These are phyloP conservation scores for Metschnikowia chrysomelidarum DNA, from an alignment of 805 yeast species.

Conservation along the genomic window DNA sequence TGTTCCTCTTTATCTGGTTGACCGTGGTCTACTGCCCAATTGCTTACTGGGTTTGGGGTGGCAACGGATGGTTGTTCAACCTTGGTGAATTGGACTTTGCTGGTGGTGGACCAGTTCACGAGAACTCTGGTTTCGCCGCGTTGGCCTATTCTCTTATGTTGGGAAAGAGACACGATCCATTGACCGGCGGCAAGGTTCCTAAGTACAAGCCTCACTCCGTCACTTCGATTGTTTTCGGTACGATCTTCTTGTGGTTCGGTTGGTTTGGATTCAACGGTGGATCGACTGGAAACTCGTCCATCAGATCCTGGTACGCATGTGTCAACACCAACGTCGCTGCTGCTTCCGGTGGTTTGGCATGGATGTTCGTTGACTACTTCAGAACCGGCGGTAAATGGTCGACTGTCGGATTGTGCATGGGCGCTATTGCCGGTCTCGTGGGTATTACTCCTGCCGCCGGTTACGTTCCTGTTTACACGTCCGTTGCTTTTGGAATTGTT, in stretches of 20 bases:
- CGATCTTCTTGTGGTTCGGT: conserved; percentile 95
- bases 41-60: conserved; percentile 98
- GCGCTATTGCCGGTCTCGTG: conserved; percentile 90
- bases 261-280: conserved; percentile 99
- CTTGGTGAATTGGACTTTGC: conserved; percentile 94
- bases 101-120: conserved; percentile 98
- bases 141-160: conserved; percentile 86
- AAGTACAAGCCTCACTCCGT: conserved; percentile 94
- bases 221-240: conserved; percentile 85
- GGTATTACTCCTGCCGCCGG: conserved; percentile 98
- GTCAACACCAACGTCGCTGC: conserved; percentile 95
- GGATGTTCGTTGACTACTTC: conserved; percentile 90
- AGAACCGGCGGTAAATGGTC: conserved; percentile 90
- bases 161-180: conserved; percentile 89
- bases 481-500: conserved; percentile 18
- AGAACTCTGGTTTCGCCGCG: conserved; percentile 92
- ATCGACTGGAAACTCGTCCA: conserved; percentile 88
- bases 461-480: conserved; percentile 78
- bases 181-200: conserved; percentile 67
- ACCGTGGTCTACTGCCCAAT: conserved; percentile 94
- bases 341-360: conserved; percentile 85
- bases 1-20: conserved; percentile 89
- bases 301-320: conserved; percentile 93
- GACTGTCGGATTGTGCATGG: conserved; percentile 90
- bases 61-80: conserved; percentile 80